phyloP scores from a whole-genome alignment of 1,284 basidiomycete species.

The Ceratobasidium papillatum region DNA sequence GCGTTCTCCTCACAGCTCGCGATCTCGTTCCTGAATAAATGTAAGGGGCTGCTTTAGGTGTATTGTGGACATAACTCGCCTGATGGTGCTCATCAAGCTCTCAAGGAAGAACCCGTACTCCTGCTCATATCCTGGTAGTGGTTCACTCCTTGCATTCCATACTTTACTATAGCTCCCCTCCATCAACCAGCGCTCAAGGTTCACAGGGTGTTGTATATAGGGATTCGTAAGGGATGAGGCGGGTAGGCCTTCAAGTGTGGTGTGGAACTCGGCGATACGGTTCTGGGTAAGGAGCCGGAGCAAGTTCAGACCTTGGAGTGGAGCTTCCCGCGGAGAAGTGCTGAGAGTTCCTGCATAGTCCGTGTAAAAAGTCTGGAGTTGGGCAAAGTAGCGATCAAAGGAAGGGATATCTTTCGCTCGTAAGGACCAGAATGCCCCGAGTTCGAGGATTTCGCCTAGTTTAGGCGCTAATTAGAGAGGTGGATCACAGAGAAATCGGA shows the following conservation, averaged over 20 bases:
- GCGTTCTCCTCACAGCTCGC: constrained; percentile 92
- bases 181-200: constrained; percentile 97
- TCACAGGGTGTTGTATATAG: constrained; percentile 86
- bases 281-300: constrained; percentile 95
- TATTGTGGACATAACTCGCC: constrained; percentile 59
- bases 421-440: constrained; percentile 94
- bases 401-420: constrained; percentile 86
- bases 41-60: constrained; percentile 12
- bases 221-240: constrained; percentile 78
- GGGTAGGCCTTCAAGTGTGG: constrained; percentile 94
- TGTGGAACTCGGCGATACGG: constrained; percentile 97
- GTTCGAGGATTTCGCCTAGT: constrained; percentile 90
- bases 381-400: constrained; percentile 95
- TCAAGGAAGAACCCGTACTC: constrained; percentile 93
- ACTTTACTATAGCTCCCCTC: constrained; percentile 98
- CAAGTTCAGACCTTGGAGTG: constrained; percentile 92
- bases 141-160: constrained; percentile 89
- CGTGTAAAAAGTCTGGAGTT: constrained; percentile 91
- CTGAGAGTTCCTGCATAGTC: constrained; percentile 72
- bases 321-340: constrained; percentile 83
- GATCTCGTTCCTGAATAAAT: constrained; percentile 80
- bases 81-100: constrained; percentile 90
- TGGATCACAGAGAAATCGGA: neutral
- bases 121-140: constrained; percentile 68
- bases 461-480: constrained; percentile 45